Percentiles rank a stretch among this genome's conserved stretches.
phyloP scores from a whole-genome alignment of 306 rosid species.

The Citrullus amarus region DNA sequence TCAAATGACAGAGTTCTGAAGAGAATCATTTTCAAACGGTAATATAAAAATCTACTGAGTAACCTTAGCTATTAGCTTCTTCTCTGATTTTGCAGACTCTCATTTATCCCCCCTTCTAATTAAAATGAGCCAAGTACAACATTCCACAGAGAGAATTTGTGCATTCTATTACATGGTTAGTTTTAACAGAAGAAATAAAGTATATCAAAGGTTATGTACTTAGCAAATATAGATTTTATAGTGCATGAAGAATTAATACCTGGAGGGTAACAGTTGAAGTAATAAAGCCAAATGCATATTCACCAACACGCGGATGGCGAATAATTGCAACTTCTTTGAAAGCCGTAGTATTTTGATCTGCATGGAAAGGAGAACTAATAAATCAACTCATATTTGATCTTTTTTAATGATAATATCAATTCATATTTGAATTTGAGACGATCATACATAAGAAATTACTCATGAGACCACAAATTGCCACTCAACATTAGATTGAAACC shows the following conservation, averaged over 20 bases:
- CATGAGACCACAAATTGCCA: not conserved
- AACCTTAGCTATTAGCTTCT: not conserved
- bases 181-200: not conserved
- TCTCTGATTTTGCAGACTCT: not conserved
- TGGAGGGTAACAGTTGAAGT: constrained; percentile 82
- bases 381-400: not conserved
- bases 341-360: constrained; percentile 90
- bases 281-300: constrained; percentile 95
- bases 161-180: not conserved
- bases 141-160: not conserved
- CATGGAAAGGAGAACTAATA: constrained; percentile 10
- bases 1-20: not conserved
- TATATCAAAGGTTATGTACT: not conserved
- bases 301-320: constrained; percentile 81
- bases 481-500: constrained; percentile 8
- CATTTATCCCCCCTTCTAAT: not conserved
- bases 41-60: not conserved
- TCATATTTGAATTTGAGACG: not conserved
- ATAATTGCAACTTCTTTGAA: constrained; percentile 92
- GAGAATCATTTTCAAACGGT: not conserved
- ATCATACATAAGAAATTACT: not conserved
- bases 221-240: not conserved
- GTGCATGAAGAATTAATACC: constrained; percentile 21
- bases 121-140: not conserved
- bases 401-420: not conserved